Evolutionary conservation across 1,284 basidiomycete genomes (phyloP).

Genomic region (Kalmanozyma brasiliensis): DNA sequence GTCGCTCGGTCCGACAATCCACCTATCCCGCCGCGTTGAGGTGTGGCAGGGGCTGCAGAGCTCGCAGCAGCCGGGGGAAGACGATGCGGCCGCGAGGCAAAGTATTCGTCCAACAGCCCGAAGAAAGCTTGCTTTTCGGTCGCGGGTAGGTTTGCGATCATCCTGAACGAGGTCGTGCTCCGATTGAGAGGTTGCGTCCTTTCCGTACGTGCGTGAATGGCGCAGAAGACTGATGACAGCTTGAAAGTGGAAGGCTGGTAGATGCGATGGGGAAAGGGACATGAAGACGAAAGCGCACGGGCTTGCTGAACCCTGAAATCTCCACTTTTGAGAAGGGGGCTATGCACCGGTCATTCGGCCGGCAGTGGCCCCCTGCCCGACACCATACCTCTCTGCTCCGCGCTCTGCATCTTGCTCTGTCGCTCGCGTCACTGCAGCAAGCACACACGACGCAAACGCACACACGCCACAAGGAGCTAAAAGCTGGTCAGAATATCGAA

Average conservation of each 20-base stretch:
- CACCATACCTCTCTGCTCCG: too few relatives aligned
- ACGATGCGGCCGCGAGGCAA: slow-evolving; percentile 52
- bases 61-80: slow-evolving; percentile 4
- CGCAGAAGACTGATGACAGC: too few relatives aligned
- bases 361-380: not conserved
- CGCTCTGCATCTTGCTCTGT: too few relatives aligned
- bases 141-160: slow-evolving; percentile 42
- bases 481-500: too few relatives aligned
- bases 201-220: too few relatives aligned
- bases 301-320: slow-evolving; percentile 5
- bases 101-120: slow-evolving; percentile 59
- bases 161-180: slow-evolving; percentile 8
- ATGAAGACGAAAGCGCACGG: slow-evolving; percentile 1
- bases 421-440: too few relatives aligned
- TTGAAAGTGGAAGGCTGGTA: too few relatives aligned
- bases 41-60: not conserved
- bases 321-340: slow-evolving; percentile 12
- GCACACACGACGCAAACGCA: too few relatives aligned
- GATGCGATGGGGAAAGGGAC: too few relatives aligned
- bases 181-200: too few relatives aligned
- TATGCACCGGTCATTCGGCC: slow-evolving; percentile 15
- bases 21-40: slow-evolving; percentile 1
- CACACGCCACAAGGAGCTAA: too few relatives aligned
- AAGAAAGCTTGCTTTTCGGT: slow-evolving; percentile 58
- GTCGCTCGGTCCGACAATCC: slow-evolving; percentile 28